phyloP scores from a whole-genome alignment of 2,329 filamentous ascomycete genomes.

The Sclerotinia spermophila region DNA sequence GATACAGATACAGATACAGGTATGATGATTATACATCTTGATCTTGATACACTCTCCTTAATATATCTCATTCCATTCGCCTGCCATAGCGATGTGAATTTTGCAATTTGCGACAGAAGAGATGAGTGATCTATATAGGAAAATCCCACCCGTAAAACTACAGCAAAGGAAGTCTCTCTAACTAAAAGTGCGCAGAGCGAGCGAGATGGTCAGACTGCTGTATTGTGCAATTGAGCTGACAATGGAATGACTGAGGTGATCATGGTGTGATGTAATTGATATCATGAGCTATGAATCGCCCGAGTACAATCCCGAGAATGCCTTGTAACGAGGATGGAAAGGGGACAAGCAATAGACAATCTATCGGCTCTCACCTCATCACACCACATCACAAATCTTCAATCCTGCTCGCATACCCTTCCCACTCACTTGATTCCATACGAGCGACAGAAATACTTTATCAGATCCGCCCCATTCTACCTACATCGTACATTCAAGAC shows the following conservation, averaged over 20 bases:
- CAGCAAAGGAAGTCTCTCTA: background rate
- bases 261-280: background rate
- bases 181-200: background rate
- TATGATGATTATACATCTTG: too few relatives aligned
- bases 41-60: too few relatives aligned
- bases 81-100: too few relatives aligned
- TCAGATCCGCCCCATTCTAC: background rate
- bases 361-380: background rate
- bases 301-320: background rate
- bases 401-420: background rate
- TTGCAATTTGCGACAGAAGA: background rate
- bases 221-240: background rate
- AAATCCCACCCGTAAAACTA: background rate
- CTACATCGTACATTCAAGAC: background rate
- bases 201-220: background rate
- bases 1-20: too few relatives aligned
- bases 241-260: background rate
- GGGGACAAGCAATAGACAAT: background rate
- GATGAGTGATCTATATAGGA: background rate
- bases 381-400: background rate
- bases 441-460: background rate
- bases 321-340: background rate
- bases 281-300: background rate
- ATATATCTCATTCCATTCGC: too few relatives aligned
- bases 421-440: background rate